Evolutionary conservation across 805 yeast species (phyloP).

Genomic region (Saccharomycopsis amapae): DNA sequence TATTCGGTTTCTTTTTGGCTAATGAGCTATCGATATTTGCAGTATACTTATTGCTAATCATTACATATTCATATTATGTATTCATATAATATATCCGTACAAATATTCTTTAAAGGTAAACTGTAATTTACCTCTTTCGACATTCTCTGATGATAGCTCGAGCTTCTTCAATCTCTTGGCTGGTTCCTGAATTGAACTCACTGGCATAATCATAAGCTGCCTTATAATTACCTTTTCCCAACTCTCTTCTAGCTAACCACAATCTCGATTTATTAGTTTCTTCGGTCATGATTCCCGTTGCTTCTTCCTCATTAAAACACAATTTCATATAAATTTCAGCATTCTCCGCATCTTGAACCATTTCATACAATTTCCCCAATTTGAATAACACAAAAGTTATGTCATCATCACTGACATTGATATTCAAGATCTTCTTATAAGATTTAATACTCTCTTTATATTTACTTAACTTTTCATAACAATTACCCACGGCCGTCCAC

Average conservation of each 20-base stretch:
- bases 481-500: conserved; percentile 94
- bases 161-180: conserved; percentile 86
- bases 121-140: conserved; percentile 4
- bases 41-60: too few species aligned
- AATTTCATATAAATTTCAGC: conserved; percentile 59
- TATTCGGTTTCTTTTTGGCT: too few species aligned
- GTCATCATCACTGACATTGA: conserved; percentile 32
- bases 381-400: conserved; percentile 50
- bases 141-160: conserved; percentile 66
- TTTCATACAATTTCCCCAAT: conserved; percentile 61
- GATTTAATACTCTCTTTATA: conserved; percentile 69
- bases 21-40: too few species aligned
- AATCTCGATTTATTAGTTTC: conserved; percentile 74
- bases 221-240: conserved; percentile 48
- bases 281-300: conserved; percentile 55
- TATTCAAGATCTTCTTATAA: conserved; percentile 65
- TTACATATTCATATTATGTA: too few species aligned
- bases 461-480: conserved; percentile 74
- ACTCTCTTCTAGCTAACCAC: conserved; percentile 76
- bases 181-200: conserved; percentile 64
- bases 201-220: conserved; percentile 69
- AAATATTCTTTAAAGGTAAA: too few species aligned
- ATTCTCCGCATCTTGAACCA: conserved; percentile 41
- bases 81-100: too few species aligned
- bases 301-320: conserved; percentile 52